Evolutionary conservation across 208 protist species (phyloP), one percentile per base, ranked within the genome.

Genomic region (Naegleria lovaniensis): DNA sequence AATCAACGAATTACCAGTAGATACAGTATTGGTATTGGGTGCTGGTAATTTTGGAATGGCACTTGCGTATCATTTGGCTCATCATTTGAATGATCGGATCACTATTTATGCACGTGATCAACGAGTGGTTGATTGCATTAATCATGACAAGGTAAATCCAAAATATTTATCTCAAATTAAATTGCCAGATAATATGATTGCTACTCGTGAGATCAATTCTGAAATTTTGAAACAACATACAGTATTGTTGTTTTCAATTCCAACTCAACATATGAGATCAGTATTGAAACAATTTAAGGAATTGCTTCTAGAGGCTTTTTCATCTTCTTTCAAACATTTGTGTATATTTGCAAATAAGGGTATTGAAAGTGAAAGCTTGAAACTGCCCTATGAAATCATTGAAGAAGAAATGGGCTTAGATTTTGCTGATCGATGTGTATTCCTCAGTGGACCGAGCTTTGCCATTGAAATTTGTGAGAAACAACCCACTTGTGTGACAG

Each of bases 381-480:
- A 19, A 38, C 36, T 88, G 4, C 41, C 85, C 19, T 51, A 39
- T 16, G n/a, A 51, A 16, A 88, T 88, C 15, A 29, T 88, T 5
- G 36, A 51, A 5, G 85, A 88, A 38, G 11, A 9, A 6, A 58
- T 51, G 38, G 85, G 85, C 4, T 16, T 39, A 36, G 13, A 51
- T 11, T 25, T 59, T 51, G 85, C 41, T 25, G 36, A 88, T 59
- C 11, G 13, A 38, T 19, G 29, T 36, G 41, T 59, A 16, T 95
- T 97, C 25, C 92, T 98, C 15, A 95, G 96, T 15, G 96, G 96
- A 38, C 95, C 96, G 29, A 96, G 93, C 91, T 98, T 98, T 87
- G 96, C 96, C 38, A 95, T 95, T 52, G 96, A 97, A 93, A 94
- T 98, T n/a, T 94, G 95, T 7, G 92, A 92, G 38, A 92, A 94